Percentiles rank a stretch among this genome's conserved stretches.
These are phyloP conservation scores for Celoporthe dispersa DNA, from an alignment of 2,329 filamentous ascomycete species.

Conservation along the genomic window DNA sequence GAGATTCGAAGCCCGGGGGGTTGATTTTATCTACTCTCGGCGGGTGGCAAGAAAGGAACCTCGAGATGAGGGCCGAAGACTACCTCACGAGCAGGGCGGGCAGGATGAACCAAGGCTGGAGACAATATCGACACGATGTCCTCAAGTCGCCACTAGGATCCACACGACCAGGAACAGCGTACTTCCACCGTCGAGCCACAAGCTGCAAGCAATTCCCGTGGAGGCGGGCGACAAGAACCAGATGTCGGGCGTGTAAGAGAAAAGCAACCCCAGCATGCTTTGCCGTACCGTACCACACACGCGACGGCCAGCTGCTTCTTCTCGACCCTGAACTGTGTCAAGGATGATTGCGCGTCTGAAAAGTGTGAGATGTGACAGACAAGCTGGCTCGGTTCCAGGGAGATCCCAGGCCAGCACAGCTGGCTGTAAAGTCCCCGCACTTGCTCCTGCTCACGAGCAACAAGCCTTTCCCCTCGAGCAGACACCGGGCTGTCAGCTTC, in stretches of 20 bases:
- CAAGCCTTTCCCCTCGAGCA: constrained; percentile 11
- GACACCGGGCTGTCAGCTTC: constrained; percentile 20
- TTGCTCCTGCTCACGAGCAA: constrained; percentile 11
- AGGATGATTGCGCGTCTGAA: constrained; percentile 23
- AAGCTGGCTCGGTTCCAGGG: constrained; percentile 26
- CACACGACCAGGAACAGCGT: constrained; percentile 28
- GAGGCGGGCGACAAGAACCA: constrained; percentile 17
- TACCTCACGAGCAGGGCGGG: constrained; percentile 27
- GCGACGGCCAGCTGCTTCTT: constrained; percentile 13
- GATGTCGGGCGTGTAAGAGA: constrained; percentile 23
- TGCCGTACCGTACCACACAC: constrained; percentile 8
- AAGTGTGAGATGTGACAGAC: constrained; percentile 17
- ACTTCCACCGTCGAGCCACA: constrained; percentile 22
- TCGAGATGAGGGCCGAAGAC: constrained; percentile 26
- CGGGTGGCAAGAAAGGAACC: constrained; percentile 22
- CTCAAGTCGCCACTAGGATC: constrained; percentile 28
- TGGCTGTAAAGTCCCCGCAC: constrained; percentile 21
- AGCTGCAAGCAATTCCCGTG: constrained; percentile 22
- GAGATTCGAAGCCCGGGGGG: constrained; percentile 20
- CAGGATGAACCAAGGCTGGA: constrained; percentile 25
- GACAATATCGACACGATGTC: constrained; percentile 23
- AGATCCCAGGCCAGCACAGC: constrained; percentile 23
- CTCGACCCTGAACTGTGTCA: constrained; percentile 7
- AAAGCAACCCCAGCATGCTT: constrained; percentile 20
- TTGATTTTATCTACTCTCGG: constrained; percentile 27